Evolutionary conservation across 2,329 filamentous ascomycete species (phyloP).

Genomic region (Fonsecaea nubica): DNA sequence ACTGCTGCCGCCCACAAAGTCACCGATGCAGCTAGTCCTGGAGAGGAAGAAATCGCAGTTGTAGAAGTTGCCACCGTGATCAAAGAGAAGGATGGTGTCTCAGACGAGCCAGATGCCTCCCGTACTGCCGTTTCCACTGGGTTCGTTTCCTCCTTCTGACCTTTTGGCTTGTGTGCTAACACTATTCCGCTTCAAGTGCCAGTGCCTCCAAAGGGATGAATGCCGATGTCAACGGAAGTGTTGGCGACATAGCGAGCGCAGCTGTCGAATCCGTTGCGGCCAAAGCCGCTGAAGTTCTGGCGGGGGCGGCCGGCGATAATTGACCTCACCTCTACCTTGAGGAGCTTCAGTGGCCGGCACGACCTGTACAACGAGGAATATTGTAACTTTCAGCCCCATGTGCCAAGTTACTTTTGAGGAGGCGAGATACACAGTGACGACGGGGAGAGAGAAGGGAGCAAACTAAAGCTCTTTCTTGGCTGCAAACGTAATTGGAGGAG

Average conservation of each 20-base stretch:
- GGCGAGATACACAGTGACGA: neutral
- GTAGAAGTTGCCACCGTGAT: constrained; percentile 8
- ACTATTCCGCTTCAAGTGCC: neutral
- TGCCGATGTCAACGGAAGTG: neutral
- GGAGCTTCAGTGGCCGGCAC: neutral
- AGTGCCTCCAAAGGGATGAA: neutral
- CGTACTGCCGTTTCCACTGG: constrained; percentile 3
- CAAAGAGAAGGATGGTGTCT: constrained; percentile 21
- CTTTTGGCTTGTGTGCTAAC: neutral
- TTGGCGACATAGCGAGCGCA: neutral
- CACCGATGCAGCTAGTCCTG: neutral
- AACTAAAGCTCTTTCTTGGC: neutral
- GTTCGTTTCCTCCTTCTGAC: neutral
- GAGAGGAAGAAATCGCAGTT: neutral
- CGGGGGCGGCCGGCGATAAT: neutral
- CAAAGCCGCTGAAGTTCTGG: neutral
- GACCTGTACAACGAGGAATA: neutral
- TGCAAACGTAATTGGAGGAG: neutral
- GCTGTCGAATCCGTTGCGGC: neutral
- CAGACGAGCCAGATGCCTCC: constrained; percentile 14
- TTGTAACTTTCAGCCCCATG: neutral
- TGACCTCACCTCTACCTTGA: neutral
- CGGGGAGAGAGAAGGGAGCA: neutral
- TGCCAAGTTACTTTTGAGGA: neutral
- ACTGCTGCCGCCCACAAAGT: neutral